A percentile compares a stretch with the other conserved stretches of the same genome.
These are phyloP conservation scores for Nakazawaea sp. DNA, from an alignment of 805 yeast species.

Conservation along the genomic window DNA sequence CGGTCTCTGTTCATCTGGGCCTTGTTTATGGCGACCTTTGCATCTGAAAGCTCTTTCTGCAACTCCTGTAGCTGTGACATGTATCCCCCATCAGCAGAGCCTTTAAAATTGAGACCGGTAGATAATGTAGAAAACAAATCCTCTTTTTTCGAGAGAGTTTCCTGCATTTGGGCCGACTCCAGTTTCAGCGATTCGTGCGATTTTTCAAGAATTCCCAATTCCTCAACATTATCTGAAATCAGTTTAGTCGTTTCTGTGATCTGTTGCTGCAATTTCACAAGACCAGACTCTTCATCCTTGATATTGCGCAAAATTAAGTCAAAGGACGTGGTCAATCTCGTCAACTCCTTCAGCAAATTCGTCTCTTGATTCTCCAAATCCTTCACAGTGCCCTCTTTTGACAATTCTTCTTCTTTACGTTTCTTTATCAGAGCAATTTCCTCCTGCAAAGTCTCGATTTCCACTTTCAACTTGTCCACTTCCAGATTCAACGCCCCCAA, in stretches of 20 bases:
- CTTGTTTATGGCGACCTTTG: constrained; percentile 52
- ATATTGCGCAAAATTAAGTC: constrained; percentile 53
- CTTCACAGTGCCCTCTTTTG: constrained; percentile 53
- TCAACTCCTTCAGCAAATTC: constrained; percentile 51
- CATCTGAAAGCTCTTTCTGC: constrained; percentile 45
- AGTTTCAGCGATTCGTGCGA: constrained; percentile 38
- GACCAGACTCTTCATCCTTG: constrained; percentile 41
- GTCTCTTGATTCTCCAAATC: constrained; percentile 54
- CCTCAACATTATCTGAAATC: constrained; percentile 27
- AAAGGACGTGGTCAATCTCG: constrained; percentile 59
- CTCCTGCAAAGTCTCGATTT: constrained; percentile 49
- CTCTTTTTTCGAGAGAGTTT: constrained; percentile 51
- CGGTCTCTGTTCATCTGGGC: constrained; percentile 52
- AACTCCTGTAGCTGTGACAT: constrained; percentile 60
- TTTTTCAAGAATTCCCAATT: constrained; percentile 33
- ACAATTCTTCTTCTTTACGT: constrained; percentile 50
- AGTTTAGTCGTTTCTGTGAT: constrained; percentile 26
- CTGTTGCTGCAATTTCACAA: constrained; percentile 24
- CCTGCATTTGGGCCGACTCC: constrained; percentile 37
- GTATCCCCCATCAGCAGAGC: constrained; percentile 73
- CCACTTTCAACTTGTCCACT: constrained; percentile 41
- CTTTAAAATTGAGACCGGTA: constrained; percentile 85
- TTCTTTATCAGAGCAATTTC: constrained; percentile 50
- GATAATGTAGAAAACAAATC: constrained; percentile 76
- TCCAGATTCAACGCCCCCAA: constrained; percentile 34